These are phyloP conservation scores for rapeseed (Brassica napus) DNA, from an alignment of 345 rosid species.

Conservation along the genomic window Da-Ae NC_063442.1:26859501-26860000, in stretches of 20 bases:
- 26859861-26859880: neutral
- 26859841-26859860: slow-evolving; percentile 2
- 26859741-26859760: slow-evolving; percentile 26
- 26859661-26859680: neutral
- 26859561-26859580: neutral
- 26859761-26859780: slow-evolving; percentile 36
- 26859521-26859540: neutral
- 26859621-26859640: neutral
- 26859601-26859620: neutral
- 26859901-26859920: slow-evolving; percentile 14
- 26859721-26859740: neutral
- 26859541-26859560: neutral
- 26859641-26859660: neutral
- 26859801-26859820: slow-evolving; percentile 28
- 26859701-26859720: slow-evolving; percentile 20
- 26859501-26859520: neutral
- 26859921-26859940: slow-evolving; percentile 30
- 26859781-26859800: slow-evolving; percentile 29
- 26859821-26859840: slow-evolving; percentile 41
- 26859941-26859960: slow-evolving; percentile 35
- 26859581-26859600: neutral
- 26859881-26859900: slow-evolving; percentile 13
- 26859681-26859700: slow-evolving; percentile 13
- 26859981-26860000: neutral
- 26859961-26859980: neutral